Evolutionary conservation across 345 rosid genomes (phyloP), one percentile per base, ranked within the genome.

Genomic region (Zanthoxylum bungeanum): DNA sequence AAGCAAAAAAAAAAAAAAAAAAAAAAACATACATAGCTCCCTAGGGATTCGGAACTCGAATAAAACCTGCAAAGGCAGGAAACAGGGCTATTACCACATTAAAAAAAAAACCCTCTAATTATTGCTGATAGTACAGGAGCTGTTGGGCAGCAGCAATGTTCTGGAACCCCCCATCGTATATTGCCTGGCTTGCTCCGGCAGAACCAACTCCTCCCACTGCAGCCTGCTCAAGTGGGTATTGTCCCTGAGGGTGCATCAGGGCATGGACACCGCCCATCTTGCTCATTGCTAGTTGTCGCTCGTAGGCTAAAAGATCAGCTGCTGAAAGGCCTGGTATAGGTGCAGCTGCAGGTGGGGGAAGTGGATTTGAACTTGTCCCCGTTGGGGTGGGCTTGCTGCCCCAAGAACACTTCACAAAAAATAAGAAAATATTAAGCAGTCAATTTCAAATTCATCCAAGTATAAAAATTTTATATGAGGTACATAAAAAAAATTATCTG

Each of bases 351-450:
- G 97, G 99, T 7, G 96, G 97, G 19, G 98, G 97, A 56, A 90
- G 92, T 21, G 98, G 98, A 78, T 89, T 94, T 66, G 97, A 94
- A 75, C 88, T 88, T 39, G 95, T 92, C 22, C 97, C 97, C 5
- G 91, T 87, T 12, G 92, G 95, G 21, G 95, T 94, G 2, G 94
- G 98, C 76, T 92, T 92, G 84, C 87, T 95, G 24, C 98, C 99
- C 98, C 97, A 95, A 27, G 96, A 92, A 77, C 98, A 92, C 98
- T 95, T 69, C 73, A 75, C 47, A 50, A 56, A 66, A 36, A 36
- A 64, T 11, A n/a, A 39, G 2, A 34, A 12, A 63, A 0, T 10
- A 5, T 60, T 11, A 31, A 60, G 21, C 31, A 33, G 42, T 5
- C n/a, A n/a, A 70, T 9, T 60, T 42, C 30, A 2, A 10, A 56